Evolutionary conservation across 352 stramenopile genomes (phyloP).

Genomic region (Phytopythium litorale): DNA sequence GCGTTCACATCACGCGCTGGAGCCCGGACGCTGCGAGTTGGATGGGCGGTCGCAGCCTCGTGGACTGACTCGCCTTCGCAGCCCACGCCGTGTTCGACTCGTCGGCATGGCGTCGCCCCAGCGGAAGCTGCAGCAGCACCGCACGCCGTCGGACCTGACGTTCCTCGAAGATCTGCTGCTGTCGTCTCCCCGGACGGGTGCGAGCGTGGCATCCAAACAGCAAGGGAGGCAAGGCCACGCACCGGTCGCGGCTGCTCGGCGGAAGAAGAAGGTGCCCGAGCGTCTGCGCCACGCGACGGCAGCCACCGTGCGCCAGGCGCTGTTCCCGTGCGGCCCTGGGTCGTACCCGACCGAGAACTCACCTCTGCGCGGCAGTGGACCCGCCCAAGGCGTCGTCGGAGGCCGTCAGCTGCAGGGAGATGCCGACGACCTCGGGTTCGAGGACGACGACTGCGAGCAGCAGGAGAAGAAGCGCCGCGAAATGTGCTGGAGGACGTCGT

Average conservation of each 20-base stretch:
- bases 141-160: conserved; percentile 6
- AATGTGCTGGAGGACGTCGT: conserved; percentile 70
- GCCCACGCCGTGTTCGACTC: too few species aligned
- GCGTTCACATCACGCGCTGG: background rate
- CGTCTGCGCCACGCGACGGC: conserved; percentile 31
- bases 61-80: background rate
- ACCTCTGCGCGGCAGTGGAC: conserved; percentile 14
- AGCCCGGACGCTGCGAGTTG: background rate
- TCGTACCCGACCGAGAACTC: conserved; percentile 38
- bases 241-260: conserved; percentile 12
- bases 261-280: conserved; percentile 23
- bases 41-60: background rate
- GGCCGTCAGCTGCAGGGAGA: background rate
- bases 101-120: conserved; percentile 1
- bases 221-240: background rate
- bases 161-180: conserved; percentile 41
- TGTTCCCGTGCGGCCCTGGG: conserved; percentile 36
- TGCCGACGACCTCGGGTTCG: conserved; percentile 1
- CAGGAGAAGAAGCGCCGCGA: conserved; percentile 47
- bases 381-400: background rate
- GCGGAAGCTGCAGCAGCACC: background rate
- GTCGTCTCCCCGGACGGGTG: conserved; percentile 5
- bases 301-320: conserved; percentile 32
- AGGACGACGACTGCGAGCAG: background rate
- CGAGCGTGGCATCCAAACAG: background rate